Evolutionary conservation across 169 alveolate species (phyloP), one percentile per base, ranked within the genome.

Genomic region (Plasmodium gallinaceum): DNA sequence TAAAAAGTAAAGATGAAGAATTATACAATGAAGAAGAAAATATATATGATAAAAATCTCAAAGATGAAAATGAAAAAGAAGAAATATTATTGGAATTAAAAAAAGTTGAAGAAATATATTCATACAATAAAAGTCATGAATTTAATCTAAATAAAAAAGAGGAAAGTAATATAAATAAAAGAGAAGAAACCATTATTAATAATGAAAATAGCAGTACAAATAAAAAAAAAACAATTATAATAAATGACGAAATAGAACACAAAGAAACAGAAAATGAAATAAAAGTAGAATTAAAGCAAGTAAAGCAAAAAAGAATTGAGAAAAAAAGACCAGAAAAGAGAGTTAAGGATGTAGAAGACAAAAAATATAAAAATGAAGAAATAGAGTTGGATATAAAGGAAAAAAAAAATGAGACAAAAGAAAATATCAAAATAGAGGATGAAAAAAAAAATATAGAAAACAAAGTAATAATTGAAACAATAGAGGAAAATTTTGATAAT

Each of bases 51-150:
- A 68, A 46, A 43, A 46, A 46, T 24, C 1, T 14, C 39, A 42
- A 57, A 26, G 76, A 10, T 32, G 76, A 60, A 64, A 73, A 48
- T 7, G 45, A 74, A 58, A 14, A 43, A 16, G 46, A 74, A 20
- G 65, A 60, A 74, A 39, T 7, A 52, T 52, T 12, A 8, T 10
- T 24, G 4, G 39, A 4, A 32, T 32, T 32, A 32, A 32, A 32
- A 4, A 32, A 32, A 32, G 39, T 32, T 32, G 22, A 39, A 64
- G 26, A 18, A 64, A 24, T 20, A 24, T 0, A 2, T 20, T 39
- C 37, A 64, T 20, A 64, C 45, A 64, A 22, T 20, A 3, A 39
- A 32, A 64, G 57, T 7, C 43, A 32, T 14, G 73, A 24, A 68
- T 2, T 8, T 0, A 43, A 7, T 37, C n/a, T 8, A 43, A 43